These are phyloP conservation scores for Ophiosphaerella korrae DNA, from an alignment of 2,329 filamentous ascomycete genomes.

Conservation along the genomic window DNA sequence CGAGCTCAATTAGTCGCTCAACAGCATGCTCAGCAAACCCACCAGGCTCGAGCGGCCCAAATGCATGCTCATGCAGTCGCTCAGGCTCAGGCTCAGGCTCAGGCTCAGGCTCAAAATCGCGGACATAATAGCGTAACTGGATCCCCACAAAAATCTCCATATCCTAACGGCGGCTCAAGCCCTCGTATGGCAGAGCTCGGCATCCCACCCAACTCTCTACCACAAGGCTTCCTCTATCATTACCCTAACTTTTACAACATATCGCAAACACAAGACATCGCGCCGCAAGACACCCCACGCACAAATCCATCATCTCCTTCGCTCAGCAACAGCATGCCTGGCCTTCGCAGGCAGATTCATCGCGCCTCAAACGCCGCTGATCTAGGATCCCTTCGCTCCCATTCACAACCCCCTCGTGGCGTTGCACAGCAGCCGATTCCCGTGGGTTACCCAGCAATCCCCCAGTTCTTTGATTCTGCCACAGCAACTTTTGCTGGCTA, in stretches of 20 bases:
- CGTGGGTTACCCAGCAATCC: conserved; percentile 47
- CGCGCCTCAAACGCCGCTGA: conserved; percentile 53
- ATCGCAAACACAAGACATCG: conserved; percentile 39
- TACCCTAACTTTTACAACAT: conserved; percentile 53
- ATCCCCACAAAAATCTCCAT: conserved; percentile 49
- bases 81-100: conserved; percentile 44
- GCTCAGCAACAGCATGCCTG: conserved; percentile 50
- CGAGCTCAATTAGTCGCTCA: conserved; percentile 44
- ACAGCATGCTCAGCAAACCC: conserved; percentile 47
- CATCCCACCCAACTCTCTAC: conserved; percentile 35
- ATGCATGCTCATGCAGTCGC: conserved; percentile 46
- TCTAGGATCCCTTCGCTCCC: conserved; percentile 51
- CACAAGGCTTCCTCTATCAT: conserved; percentile 53
- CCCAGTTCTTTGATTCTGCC: conserved; percentile 40
- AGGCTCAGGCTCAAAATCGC: conserved; percentile 42
- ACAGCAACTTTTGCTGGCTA: conserved; percentile 33
- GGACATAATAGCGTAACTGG: conserved; percentile 42
- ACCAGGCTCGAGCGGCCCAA: conserved; percentile 43
- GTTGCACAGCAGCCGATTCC: conserved; percentile 47
- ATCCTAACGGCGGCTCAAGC: conserved; percentile 38
- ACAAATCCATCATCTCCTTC: conserved; percentile 58
- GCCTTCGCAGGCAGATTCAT: conserved; percentile 50
- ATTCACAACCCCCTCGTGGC: conserved; percentile 56
- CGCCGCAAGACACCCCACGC: conserved; percentile 50
- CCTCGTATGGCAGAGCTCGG: conserved; percentile 37